phyloP scores from a whole-genome alignment of 1,284 basidiomycete species.

The Phenoliferia sp. region DNA sequence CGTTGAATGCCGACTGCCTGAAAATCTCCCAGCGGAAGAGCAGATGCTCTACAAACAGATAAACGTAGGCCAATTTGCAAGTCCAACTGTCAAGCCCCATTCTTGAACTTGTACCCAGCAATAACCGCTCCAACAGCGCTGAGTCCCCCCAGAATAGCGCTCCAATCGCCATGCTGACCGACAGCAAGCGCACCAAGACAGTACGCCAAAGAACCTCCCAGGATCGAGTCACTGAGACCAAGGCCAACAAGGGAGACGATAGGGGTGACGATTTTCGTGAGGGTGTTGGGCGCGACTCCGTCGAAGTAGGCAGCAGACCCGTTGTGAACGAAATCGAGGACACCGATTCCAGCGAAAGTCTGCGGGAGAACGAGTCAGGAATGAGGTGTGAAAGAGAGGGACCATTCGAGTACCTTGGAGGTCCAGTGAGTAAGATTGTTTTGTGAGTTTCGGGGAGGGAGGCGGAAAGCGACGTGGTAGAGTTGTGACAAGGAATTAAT shows the following conservation, averaged over 20 bases:
- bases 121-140: not conserved
- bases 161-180: not conserved
- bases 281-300: not conserved
- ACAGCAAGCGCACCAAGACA: not conserved
- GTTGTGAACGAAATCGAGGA: conserved; percentile 2
- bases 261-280: not conserved
- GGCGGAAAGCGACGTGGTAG: not conserved
- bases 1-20: too few species aligned
- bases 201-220: not conserved
- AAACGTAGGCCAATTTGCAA: too few species aligned
- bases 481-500: conserved; percentile 5
- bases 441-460: not conserved
- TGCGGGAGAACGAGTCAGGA: not conserved
- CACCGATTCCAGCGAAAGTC: conserved; percentile 1
- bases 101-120: not conserved
- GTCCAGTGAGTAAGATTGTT: conserved; percentile 4
- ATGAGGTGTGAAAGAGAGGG: not conserved
- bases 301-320: not conserved
- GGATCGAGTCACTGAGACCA: not conserved
- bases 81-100: too few species aligned
- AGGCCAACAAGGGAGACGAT: not conserved
- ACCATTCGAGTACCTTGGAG: not conserved
- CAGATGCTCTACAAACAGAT: too few species aligned
- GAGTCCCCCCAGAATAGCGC: not conserved
- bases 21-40: too few species aligned